Base-by-base conservation (phyloP, 2,329 filamentous ascomycete genomes). In the Helotiales sp. region DNA sequence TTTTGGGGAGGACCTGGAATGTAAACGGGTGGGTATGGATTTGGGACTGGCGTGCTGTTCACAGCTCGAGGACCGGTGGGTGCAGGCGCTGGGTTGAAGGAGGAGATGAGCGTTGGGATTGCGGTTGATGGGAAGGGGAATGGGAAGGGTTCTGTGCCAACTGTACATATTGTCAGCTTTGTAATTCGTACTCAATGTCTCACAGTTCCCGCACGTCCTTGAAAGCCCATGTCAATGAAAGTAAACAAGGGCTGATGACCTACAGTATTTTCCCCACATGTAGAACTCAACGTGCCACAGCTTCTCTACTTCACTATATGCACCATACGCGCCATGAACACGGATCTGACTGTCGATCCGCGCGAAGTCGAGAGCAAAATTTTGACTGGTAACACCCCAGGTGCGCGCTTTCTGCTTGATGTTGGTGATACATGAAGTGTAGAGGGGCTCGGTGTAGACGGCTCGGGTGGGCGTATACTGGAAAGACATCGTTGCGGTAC, bases 241-340 rank as follows among this genome's bases (percentile, higher is more conserved):
- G 30, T 57, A 57, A 24, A 50, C 28, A 32, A 50, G 10, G 49
- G 20, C 5, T 8, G 10, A 17, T 32, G n/a, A 61, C 59, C 0
- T 34, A 61, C 59, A 61, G 45, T 50, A 61, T 6, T 50, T 47
- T 13, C 28, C 30, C 59, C 59, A 61, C 6, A 45, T 34, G 30
- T 52, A 61, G 28, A 61, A 61, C 59, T 61, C 59, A n/a, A 61
- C 40, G 11, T 61, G 59, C 59, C 59, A 61, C 10, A 37, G 17
- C 59, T 61, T 61, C 43, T 61, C 59, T 2, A 50, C 20, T 7
- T 61, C 45, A 11, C 15, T 52, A n/a, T 61, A 61, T 17, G 59
- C 59, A 28, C 59, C 59, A 15, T 52, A 61, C 1, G n/a, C 59
- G 8, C 43, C 59, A 34, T 61, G 59, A 13, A 50, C 59, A 26